Evolutionary conservation across 148 eudicot genomes (phyloP).

Genomic region (Cornus kousa): DNA sequence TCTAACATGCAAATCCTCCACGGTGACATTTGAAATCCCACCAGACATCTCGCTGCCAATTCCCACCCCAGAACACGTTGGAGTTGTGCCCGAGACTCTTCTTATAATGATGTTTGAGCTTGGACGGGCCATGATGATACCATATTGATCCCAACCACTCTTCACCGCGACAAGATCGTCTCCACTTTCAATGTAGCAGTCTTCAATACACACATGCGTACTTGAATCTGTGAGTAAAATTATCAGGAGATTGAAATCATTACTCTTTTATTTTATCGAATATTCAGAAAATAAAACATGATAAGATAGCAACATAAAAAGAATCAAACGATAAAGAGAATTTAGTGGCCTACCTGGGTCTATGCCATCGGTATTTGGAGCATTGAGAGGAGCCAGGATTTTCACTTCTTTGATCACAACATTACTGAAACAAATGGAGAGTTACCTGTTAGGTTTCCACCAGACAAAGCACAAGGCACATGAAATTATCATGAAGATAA

Average conservation of each 20-base stretch:
- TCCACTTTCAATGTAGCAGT: slow-evolving; percentile 95
- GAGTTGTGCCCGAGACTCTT: slow-evolving; percentile 87
- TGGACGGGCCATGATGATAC: slow-evolving; percentile 67
- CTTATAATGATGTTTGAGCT: slow-evolving; percentile 75
- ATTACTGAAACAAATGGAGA: slow-evolving; percentile 45
- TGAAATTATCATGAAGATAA: not conserved
- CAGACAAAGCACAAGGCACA: not conserved
- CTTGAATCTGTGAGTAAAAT: slow-evolving; percentile 64
- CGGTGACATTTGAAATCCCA: slow-evolving; percentile 58
- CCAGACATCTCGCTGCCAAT: slow-evolving; percentile 99
- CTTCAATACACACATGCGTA: slow-evolving; percentile 83
- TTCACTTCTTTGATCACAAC: slow-evolving; percentile 86
- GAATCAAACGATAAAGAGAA: not conserved
- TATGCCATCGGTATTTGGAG: slow-evolving; percentile 97
- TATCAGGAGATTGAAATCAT: not conserved
- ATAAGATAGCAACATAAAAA: no score
- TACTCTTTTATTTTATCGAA: not conserved
- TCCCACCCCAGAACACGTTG: slow-evolving; percentile 96
- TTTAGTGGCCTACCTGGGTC: slow-evolving; percentile 66
- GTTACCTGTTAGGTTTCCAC: not conserved
- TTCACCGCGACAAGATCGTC: slow-evolving; percentile 95
- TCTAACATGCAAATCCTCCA: slow-evolving; percentile 56
- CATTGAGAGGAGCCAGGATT: slow-evolving; percentile 88
- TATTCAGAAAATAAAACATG: not conserved
- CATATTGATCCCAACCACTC: slow-evolving; percentile 97